These are phyloP conservation scores for Scortechinia acanthostroma DNA, from an alignment of 2,329 filamentous ascomycete genomes.

Conservation along the genomic window DNA sequence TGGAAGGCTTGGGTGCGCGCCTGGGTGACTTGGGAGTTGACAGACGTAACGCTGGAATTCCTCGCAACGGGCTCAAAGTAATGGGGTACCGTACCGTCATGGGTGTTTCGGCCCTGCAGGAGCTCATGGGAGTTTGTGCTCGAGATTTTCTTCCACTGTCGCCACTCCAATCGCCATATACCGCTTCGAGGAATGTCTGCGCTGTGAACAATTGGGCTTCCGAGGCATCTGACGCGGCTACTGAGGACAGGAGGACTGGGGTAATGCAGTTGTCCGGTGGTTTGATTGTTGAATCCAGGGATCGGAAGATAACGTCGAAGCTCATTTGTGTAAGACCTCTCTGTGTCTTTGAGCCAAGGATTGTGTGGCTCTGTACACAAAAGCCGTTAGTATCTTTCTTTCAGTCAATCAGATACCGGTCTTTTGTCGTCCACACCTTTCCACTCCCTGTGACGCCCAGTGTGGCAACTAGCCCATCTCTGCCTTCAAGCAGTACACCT, in stretches of 20 bases:
- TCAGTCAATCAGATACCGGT: slow-evolving; percentile 4
- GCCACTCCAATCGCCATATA: slow-evolving; percentile 62
- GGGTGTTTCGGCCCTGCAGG: slow-evolving; percentile 29
- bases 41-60: neutral
- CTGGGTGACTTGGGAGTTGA: neutral
- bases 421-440: slow-evolving; percentile 53
- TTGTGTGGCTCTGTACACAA: slow-evolving; percentile 74
- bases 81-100: slow-evolving; percentile 31
- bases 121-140: slow-evolving; percentile 64
- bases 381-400: neutral
- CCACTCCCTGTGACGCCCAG: slow-evolving; percentile 91
- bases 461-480: slow-evolving; percentile 84
- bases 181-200: slow-evolving; percentile 68
- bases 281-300: slow-evolving; percentile 63
- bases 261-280: neutral
- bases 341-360: slow-evolving; percentile 79
- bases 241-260: slow-evolving; percentile 33
- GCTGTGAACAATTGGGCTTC: slow-evolving; percentile 74
- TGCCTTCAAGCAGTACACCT: slow-evolving; percentile 76
- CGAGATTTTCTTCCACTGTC: slow-evolving; percentile 58
- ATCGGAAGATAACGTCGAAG: slow-evolving; percentile 82
- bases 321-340: slow-evolving; percentile 86
- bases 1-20: neutral
- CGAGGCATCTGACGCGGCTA: slow-evolving; percentile 62
- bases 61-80: neutral